Percentiles rank a stretch among this genome's conserved stretches.
These are phyloP conservation scores for Raddia guianensis DNA, from an alignment of 176 grass and related monocot species.

Conservation along the genomic window DNA sequence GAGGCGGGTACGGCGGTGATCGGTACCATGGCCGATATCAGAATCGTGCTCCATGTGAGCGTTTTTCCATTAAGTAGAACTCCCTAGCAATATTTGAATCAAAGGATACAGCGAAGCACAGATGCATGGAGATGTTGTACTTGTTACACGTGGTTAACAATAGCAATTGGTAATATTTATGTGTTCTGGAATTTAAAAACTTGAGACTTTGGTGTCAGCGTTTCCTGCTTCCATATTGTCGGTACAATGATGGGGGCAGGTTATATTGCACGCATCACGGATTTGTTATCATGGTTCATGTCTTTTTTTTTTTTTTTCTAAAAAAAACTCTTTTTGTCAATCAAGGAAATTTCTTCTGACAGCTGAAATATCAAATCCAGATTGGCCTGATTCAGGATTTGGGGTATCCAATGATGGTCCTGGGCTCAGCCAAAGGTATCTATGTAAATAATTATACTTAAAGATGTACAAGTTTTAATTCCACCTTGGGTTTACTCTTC, in stretches of 20 bases:
- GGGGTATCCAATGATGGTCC: slow-evolving; percentile 70
- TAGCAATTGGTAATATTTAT: not conserved
- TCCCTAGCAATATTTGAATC: not conserved
- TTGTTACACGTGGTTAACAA: not conserved
- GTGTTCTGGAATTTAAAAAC: not conserved
- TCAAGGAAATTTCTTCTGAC: not conserved
- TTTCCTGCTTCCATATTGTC: not conserved
- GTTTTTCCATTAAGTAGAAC: not conserved
- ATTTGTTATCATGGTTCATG: not conserved
- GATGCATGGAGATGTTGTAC: not conserved
- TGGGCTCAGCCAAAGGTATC: slow-evolving; percentile 71
- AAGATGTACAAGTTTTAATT: not conserved
- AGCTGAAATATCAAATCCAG: slow-evolving; percentile 46
- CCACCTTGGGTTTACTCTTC: not conserved
- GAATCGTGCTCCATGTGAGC: slow-evolving; percentile 54
- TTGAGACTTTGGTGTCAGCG: not conserved
- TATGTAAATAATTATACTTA: not conserved
- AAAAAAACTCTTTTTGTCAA: not conserved
- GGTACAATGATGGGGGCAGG: not conserved
- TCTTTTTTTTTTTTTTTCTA: not conserved
- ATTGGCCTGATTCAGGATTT: slow-evolving; percentile 79
- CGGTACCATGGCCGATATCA: slow-evolving; percentile 64
- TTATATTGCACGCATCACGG: not conserved
- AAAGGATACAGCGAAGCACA: not conserved
- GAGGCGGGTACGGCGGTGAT: slow-evolving; percentile 74